Conservation (phyloP, 1,284 basidiomycete species). For the Marasmius sp. region DNA sequence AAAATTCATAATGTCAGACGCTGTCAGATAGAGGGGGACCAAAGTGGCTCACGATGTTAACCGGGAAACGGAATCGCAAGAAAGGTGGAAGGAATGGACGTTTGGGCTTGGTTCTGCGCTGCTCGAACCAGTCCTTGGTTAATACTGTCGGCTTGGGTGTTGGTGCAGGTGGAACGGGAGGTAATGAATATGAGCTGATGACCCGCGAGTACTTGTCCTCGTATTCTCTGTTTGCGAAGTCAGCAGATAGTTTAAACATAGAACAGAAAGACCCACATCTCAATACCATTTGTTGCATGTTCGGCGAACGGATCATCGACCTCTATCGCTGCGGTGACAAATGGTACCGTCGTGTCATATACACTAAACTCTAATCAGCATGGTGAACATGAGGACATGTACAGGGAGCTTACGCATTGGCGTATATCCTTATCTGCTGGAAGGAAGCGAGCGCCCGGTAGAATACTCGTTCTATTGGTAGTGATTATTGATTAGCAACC, state of each 20-base stretch:
- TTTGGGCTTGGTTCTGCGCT: background rate
- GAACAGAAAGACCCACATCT: constrained; percentile 38
- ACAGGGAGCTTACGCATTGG: constrained; percentile 51
- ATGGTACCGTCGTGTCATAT: constrained; percentile 69
- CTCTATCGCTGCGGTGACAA: constrained; percentile 61
- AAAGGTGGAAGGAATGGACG: background rate
- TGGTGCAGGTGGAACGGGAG: background rate
- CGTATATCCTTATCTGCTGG: constrained; percentile 61
- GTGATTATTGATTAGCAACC: constrained; percentile 3
- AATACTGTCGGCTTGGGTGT: background rate
- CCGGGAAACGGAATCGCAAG: background rate
- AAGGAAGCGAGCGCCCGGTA: constrained; percentile 63
- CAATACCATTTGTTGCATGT: constrained; percentile 43
- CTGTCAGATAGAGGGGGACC: background rate
- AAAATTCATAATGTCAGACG: background rate
- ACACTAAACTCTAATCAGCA: constrained; percentile 27
- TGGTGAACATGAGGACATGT: background rate
- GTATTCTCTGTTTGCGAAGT: background rate
- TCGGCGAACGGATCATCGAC: constrained; percentile 53
- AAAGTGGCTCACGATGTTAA: background rate
- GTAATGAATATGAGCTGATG: background rate
- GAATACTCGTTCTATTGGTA: constrained; percentile 56
- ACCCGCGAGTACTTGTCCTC: background rate
- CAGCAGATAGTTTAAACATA: background rate
- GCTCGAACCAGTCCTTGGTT: background rate